Base-by-base conservation (phyloP, 2,329 filamentous ascomycete species). In the Microsporum audouinii region DNA sequence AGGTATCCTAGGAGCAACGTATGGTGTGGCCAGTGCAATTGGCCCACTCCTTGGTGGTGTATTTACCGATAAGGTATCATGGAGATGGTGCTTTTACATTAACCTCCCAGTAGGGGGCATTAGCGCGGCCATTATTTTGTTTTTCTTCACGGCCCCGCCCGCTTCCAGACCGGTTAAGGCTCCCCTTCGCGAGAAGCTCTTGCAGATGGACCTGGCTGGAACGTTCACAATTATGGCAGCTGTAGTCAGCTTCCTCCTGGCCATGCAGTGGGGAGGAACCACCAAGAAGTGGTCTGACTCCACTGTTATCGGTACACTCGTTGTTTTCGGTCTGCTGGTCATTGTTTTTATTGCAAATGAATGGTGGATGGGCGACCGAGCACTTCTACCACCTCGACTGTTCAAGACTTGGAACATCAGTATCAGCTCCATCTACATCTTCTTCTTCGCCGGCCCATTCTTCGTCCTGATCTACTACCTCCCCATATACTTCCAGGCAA, bases 401-500 rank as follows among this genome's bases (percentile, higher is more conserved):
- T 45, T 69, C 53, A 62, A 57, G 7, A 65, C 61, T 17, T 59
- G 49, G 23, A 55, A 56, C 36, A 61, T 61, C 36, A 14, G 27
- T 1, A 57, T 56, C 31, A 41, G 29, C 5, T 51, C 36, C 33
- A 33, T 62, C 58, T 64, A 47, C 56, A 29, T 58, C 34, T 62
- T 64, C 60, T 64, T 62, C 45, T 56, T 61, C 12, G 60, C 53
- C 4, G 62, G 62, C 1, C 58, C 63, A 12, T 34, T 60, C 65
- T 57, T 63, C 53, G 14, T 65, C 51, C 12, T 63, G 49, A 33
- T 65, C 58, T 61, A 68, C 31, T 71, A 70, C 60, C 58, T 71
- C 14, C 68, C 70, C 7, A 69, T 71, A 51, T 72, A 75, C 63
- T 78, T 78, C 68, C 77, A 79, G 66, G 72, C 75, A 47, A 73